A percentile compares a stretch with the other conserved stretches of the same genome.
phyloP scores from a whole-genome alignment of 306 rosid species.

The Mimosa pudica region DNA sequence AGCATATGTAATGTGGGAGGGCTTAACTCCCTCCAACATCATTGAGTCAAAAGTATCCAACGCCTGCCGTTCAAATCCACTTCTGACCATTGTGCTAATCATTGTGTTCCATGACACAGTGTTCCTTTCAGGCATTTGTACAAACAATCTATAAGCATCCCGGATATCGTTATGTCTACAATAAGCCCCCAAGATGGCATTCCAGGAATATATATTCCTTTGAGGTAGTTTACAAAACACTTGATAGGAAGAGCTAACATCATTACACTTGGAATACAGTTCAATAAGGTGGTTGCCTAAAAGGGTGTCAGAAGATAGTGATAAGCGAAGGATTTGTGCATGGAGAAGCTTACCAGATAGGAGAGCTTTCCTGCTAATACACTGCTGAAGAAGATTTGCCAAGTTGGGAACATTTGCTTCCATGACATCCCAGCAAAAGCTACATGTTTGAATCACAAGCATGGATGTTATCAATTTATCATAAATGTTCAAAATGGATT shows the following conservation, averaged over 20 bases:
- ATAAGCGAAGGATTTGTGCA: slow-evolving; percentile 48
- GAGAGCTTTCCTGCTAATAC: slow-evolving; percentile 54
- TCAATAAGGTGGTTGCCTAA: slow-evolving; percentile 62
- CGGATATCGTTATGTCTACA: slow-evolving; percentile 45
- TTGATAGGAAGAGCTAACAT: slow-evolving; percentile 39
- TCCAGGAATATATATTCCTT: slow-evolving; percentile 74
- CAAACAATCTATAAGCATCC: slow-evolving; percentile 50
- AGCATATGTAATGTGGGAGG: slow-evolving; percentile 65
- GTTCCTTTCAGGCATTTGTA: slow-evolving; percentile 67
- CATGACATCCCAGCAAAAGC: slow-evolving; percentile 23
- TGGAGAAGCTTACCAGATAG: slow-evolving; percentile 56
- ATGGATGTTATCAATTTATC: not conserved
- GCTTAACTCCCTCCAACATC: slow-evolving; percentile 52
- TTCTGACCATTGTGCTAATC: slow-evolving; percentile 55
- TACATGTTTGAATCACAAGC: not conserved
- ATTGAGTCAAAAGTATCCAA: slow-evolving; percentile 54
- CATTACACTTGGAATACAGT: slow-evolving; percentile 58
- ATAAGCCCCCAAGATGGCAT: slow-evolving; percentile 55
- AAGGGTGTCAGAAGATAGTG: slow-evolving; percentile 48
- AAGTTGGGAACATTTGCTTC: slow-evolving; percentile 36
- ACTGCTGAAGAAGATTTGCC: slow-evolving; percentile 56
- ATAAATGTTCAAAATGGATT: not conserved
- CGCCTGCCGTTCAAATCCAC: slow-evolving; percentile 53
- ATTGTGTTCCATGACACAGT: slow-evolving; percentile 65
- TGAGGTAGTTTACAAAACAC: slow-evolving; percentile 61